Evolutionary conservation across 2,329 filamentous ascomycete genomes (phyloP), one percentile per base, ranked within the genome.

Genomic region (Apiospora phragmitis): DNA sequence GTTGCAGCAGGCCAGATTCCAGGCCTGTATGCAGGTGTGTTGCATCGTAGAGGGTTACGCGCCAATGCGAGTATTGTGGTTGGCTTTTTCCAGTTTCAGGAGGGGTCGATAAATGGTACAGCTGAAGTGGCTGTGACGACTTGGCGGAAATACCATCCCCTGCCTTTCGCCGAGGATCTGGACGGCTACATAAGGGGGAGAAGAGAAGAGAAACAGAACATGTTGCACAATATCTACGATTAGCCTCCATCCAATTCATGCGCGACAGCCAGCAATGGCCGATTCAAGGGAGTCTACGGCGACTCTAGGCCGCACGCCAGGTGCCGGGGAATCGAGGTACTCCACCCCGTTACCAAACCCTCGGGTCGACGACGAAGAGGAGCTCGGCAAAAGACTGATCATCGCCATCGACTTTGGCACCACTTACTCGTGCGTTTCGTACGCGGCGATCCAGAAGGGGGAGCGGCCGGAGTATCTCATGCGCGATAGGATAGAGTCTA

Each of bases 361-460:
- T 59, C 51, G 51, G 51, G 51, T 59, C 51, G 51, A 59, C 18
- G 51, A 59, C 29, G 51, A 59, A 59, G 51, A 35, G 16, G 14
- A 59, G 18, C 29, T 21, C 16, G 51, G 18, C 16, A 72, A 70
- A 68, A 69, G 68, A 4, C 51, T 74, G 18, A 72, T 72, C 47
- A 43, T 74, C 26, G 70, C 72, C 18, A 70, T 74, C 21, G 72
- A 74, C 41, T 74, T 74, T 41, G 72, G 72, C 18, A 74, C 71
- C 2, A 74, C 71, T 2, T 74, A 71, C 49, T 74, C 72, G 18
- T 71, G 71, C 14, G 68, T 74, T 35, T 72, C 72, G 26, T 74
- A 71, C 42, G 70, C 67, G 6, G 68, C 70, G 38, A 43, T 73
- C 12, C 43, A 66, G 18, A 5, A n/a, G 18, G 41, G 42, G 32